Base-by-base conservation (phyloP, 169 alveolate genomes). In the Eimeria acervulina region DNA sequence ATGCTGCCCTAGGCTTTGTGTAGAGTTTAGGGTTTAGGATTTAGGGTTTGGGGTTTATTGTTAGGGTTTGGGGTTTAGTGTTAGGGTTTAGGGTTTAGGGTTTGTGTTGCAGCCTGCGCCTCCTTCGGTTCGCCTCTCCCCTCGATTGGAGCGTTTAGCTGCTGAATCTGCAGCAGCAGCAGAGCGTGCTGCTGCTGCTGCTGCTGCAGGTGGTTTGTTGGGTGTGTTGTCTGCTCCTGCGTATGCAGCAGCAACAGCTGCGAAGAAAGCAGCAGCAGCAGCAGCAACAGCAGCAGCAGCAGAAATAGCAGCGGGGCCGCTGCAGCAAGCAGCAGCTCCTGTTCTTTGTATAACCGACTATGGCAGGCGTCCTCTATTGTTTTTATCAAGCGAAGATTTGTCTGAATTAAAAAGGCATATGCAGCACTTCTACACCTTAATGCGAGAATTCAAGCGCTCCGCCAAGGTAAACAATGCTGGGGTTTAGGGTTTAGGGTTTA, bases 331-430 rank as follows among this genome's bases (percentile, higher is more conserved):
- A 38, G 61, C 28, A 13, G 96, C 81, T 51, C 93, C 98, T 3
- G 95, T 97, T 31, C 95, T 97, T 68, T 97, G 98, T 88, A 97
- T 97, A 42, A 93, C 97, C 26, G 97, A 97, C 59, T 91, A 88
- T 51, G 96, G 96, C 33, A 81, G 97, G 55, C 95, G 97, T 90
- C 98, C 98, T 10, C 95, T 97, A 72, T 97, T 97, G 98, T 97
- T 92, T 93, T 96, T 97, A 19, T 42, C 96, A 17, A 21, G 85
- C 15, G 98, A 97, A 90, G 98, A 97, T 93, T 96, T 97, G 80
- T 85, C 59, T 31, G 96, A 97, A 7, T 38, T 97, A 85, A 44
- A 70, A 42, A 44, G 47, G 55, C 21, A 90, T 38, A 44, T 70
- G 13, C 90, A 51, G 44, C 72, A 26, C 21, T 26, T 72, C 47